Base-by-base conservation (phyloP, 2,329 filamentous ascomycete genomes). In the Penicillium sp. region DNA sequence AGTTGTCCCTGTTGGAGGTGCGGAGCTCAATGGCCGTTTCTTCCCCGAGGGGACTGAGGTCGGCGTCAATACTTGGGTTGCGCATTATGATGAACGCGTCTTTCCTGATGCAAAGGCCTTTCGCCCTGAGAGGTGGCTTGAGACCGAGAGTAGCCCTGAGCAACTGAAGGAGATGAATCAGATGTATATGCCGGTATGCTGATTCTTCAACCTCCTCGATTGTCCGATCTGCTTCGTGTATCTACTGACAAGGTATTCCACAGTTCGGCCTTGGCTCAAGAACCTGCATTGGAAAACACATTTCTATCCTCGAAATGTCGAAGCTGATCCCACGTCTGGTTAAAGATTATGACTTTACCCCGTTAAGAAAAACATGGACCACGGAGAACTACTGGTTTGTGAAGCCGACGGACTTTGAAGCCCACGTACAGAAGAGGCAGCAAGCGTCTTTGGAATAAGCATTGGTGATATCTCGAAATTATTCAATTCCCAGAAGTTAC, bases 111-210 rank as follows among this genome's bases (percentile, higher is more conserved):
- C 74, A 1, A 61, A 66, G 6, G 41, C 57, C 0, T 81, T 76
- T 54, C 61, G 67, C 9, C 78, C 78, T 0, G 73, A 75, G 47
- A 61, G 74, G n/a, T 77, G 74, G 74, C 53, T 75, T 3, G 70
- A 74, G 48, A 58, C 62, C 10, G 68, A 70, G 32, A 50, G 37
- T 13, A 54, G 65, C 24, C 62, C 62, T 3, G 64, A 64, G 13
- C 59, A 46, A 23, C 44, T 69, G 46, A 68, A 63, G 50, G 47
- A 52, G 3, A 68, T 70, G 68, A 68, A 70, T 32, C 62, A 68
- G 45, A 62, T 65, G 59, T 72, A 69, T 46, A 69, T 74, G 62
- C 69, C 70, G 18, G 69, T 72, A 53, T 57, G 69, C 62, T 23
- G 32, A 25, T 10, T 7, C 27, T 1, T 32, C 6, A 23, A 23